Percentiles rank a stretch among this genome's conserved stretches.
phyloP scores from a whole-genome alignment of 305 asterid genomes.

The Euphrasia arctica region DNA sequence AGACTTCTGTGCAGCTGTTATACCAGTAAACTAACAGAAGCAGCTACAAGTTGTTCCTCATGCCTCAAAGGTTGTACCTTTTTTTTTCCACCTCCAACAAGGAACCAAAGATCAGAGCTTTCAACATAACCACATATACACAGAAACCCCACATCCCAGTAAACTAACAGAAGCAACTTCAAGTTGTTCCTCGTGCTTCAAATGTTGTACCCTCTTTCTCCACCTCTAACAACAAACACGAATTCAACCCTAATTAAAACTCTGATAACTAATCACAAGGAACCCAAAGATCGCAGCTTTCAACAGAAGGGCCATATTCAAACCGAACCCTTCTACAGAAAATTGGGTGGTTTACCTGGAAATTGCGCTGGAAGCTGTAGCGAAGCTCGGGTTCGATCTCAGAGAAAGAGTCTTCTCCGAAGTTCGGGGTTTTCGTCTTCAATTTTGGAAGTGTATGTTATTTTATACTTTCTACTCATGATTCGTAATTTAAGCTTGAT shows the following conservation, averaged over 20 bases:
- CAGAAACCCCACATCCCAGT: background rate
- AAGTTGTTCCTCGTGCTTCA: conserved; percentile 21
- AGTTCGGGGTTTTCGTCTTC: conserved; percentile 21
- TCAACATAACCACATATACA: background rate
- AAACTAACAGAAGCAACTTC: conserved; percentile 20
- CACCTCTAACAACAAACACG: background rate
- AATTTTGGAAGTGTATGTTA: conserved; percentile 24
- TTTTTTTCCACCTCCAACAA: background rate
- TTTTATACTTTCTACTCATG: too few species aligned
- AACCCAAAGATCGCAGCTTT: conserved; percentile 3
- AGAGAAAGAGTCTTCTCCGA: conserved; percentile 43
- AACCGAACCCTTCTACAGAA: background rate
- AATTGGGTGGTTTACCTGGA: conserved; percentile 45
- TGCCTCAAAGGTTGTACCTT: conserved; percentile 23
- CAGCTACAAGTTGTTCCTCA: conserved; percentile 20
- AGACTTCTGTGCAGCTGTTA: conserved; percentile 84
- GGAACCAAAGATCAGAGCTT: conserved; percentile 1
- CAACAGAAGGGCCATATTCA: background rate
- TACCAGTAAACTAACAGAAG: conserved; percentile 39
- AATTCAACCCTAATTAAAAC: too few species aligned
- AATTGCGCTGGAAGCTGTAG: conserved; percentile 94
- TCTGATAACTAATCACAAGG: background rate
- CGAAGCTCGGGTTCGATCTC: conserved; percentile 95
- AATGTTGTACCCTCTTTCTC: conserved; percentile 14
- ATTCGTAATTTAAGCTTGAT: too few species aligned